phyloP scores from a whole-genome alignment of 1,139 yeast genomes.

The Starmera stellimalicola region DNA sequence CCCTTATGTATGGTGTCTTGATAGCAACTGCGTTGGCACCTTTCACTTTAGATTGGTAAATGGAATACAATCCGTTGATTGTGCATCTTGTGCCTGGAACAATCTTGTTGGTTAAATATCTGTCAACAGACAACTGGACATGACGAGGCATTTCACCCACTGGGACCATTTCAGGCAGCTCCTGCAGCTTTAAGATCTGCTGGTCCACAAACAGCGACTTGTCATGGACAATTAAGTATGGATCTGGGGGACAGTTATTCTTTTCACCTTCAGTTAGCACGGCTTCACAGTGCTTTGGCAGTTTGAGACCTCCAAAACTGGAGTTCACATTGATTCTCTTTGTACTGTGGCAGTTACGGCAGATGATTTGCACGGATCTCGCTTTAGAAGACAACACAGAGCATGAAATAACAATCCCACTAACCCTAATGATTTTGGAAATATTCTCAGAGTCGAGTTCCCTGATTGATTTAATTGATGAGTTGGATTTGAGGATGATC shows the following conservation, averaged over 20 bases:
- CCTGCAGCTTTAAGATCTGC: slow-evolving; percentile 88
- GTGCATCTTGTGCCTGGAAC: slow-evolving; percentile 96
- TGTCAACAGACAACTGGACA: slow-evolving; percentile 76
- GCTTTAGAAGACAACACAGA: slow-evolving; percentile 88
- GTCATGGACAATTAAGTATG: slow-evolving; percentile 89
- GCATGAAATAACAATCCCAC: slow-evolving; percentile 90
- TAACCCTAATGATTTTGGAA: slow-evolving; percentile 79
- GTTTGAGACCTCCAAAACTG: slow-evolving; percentile 69
- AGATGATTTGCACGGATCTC: slow-evolving; percentile 72
- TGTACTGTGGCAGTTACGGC: slow-evolving; percentile 82
- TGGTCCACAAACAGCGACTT: slow-evolving; percentile 89
- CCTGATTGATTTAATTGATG: slow-evolving; percentile 67
- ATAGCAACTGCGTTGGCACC: slow-evolving; percentile 68
- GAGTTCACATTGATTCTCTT: slow-evolving; percentile 54
- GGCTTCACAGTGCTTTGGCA: slow-evolving; percentile 66
- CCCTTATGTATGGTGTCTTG: slow-evolving; percentile 83
- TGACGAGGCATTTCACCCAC: slow-evolving; percentile 99
- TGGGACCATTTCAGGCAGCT: slow-evolving; percentile 95
- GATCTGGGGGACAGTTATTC: slow-evolving; percentile 44
- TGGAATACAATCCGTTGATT: slow-evolving; percentile 84
- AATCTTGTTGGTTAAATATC: slow-evolving; percentile 81
- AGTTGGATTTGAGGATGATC: slow-evolving; percentile 64
- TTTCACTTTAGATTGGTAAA: slow-evolving; percentile 61
- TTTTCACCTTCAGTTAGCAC: slow-evolving; percentile 42
- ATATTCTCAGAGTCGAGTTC: slow-evolving; percentile 83